Base-by-base conservation (phyloP, 768 basidiomycete species). In the Agaricus subrufescens region DNA sequence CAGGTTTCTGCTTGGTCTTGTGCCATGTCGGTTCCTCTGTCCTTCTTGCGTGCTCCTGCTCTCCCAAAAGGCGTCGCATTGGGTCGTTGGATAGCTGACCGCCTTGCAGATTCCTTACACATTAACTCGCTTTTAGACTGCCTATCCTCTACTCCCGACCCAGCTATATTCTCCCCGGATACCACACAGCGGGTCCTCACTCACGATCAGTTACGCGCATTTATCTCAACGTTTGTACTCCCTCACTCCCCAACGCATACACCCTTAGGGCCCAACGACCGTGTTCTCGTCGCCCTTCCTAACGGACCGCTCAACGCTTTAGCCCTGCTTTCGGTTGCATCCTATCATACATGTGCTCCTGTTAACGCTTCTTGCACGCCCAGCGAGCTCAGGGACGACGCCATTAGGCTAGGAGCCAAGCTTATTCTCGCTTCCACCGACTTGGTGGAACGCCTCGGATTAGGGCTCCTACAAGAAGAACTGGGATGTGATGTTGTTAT, bases 221-320 rank as follows among this genome's bases (percentile, higher is more conserved):
- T 78, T 60, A 63, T 79, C 38, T 61, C 69, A 23, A 64, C 62
- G 47, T 79, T 79, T 60, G 63, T 58, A 15, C 65, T 78, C 19
- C 77, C 78, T 1, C 66, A 68, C 57, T 69, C 72, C 0, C 55
- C 61, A 12, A 58, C 64, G 10, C 66, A 65, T 26, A 40, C 52
- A 23, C 66, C 62, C 2, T 63, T 77, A 3, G 71, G 70, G 7
- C 73, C 69, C 10, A 80, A 78, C 61, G 76, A 78, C 64, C 71
- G 78, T 10, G 68, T 80, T 54, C 74, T 80, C 68, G 64, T 77
- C 51, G 73, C 69, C 3, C 66, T 78, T 4, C 76, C 76, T 7
- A 73, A 75, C 10, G 76, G 76, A 7, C 74, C 76, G 19, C 74
- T 76, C 59, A 78, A 75, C 49, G 78, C 76, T 0, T 62, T 78